phyloP scores from a whole-genome alignment of 805 yeast species.

The Ogataea henricii region DNA sequence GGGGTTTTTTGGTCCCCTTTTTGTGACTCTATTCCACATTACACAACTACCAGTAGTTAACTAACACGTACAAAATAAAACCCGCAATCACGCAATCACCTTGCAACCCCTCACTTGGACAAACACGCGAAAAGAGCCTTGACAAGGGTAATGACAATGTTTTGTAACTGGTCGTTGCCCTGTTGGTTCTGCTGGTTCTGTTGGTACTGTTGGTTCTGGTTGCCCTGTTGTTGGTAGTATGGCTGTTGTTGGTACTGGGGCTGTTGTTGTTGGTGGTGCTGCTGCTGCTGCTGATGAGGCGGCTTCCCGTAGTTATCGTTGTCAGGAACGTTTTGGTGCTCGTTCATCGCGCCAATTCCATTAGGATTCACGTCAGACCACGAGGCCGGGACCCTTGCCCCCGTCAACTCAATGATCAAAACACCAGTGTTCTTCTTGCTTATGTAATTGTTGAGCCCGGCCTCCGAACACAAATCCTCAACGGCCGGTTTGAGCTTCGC shows the following conservation, averaged over 20 bases:
- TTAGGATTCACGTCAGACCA: conserved; percentile 34
- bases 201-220: conserved; percentile 29
- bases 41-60: no score
- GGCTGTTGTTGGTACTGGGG: conserved; percentile 34
- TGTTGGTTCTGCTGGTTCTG: conserved; percentile 30
- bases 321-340: conserved; percentile 28
- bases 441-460: conserved; percentile 58
- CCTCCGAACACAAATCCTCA: conserved; percentile 71
- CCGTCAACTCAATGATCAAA: conserved; percentile 63
- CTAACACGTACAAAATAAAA: no score
- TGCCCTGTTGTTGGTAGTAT: conserved; percentile 36
- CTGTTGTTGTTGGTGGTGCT: conserved; percentile 30
- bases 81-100: no score
- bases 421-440: conserved; percentile 83
- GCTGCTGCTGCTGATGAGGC: conserved; percentile 23
- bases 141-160: conserved; percentile 8
- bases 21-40: no score
- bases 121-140: conserved; percentile 13
- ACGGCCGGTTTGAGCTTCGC: conserved; percentile 91
- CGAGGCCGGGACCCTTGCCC: conserved; percentile 45
- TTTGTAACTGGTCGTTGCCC: conserved; percentile 9
- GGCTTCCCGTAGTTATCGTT: conserved; percentile 16
- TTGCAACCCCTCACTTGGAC: conserved; percentile 5
- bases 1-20: no score
- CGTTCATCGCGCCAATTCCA: conserved; percentile 37